Conservation (phyloP, 768 basidiomycete genomes). For the Tulasnella sp. region DNA sequence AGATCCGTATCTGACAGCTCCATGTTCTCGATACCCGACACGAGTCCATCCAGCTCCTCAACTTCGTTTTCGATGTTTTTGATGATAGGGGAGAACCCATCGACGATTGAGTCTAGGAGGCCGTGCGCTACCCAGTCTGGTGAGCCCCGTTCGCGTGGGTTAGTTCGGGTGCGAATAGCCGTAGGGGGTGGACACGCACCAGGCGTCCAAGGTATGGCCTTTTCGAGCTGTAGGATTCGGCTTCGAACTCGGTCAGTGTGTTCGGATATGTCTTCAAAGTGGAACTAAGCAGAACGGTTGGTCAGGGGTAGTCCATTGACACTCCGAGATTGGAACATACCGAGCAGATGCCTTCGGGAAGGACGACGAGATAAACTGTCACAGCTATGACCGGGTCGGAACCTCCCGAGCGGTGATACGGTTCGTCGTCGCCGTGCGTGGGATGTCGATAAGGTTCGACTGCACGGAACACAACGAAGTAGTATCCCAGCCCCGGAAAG, state of each 20-base stretch:
- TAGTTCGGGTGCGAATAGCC: not conserved
- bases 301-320: not conserved
- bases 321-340: constrained; percentile 30
- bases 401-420: constrained; percentile 22
- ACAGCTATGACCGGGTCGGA: constrained; percentile 50
- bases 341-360: constrained; percentile 74
- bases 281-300: constrained; percentile 48
- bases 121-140: constrained; percentile 94
- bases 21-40: constrained; percentile 23
- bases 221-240: constrained; percentile 52
- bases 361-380: constrained; percentile 82
- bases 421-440: constrained; percentile 15
- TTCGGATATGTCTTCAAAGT: constrained; percentile 82
- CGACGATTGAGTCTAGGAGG: constrained; percentile 85
- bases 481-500: constrained; percentile 81
- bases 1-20: not conserved
- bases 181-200: constrained; percentile 31
- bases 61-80: constrained; percentile 74
- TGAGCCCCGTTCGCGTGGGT: too few relatives aligned
- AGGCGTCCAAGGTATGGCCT: constrained; percentile 56
- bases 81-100: constrained; percentile 81
- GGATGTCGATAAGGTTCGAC: constrained; percentile 37
- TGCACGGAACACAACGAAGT: constrained; percentile 79
- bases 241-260: constrained; percentile 68
- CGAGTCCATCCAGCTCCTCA: constrained; percentile 58